These are phyloP conservation scores for Tylopilus felleus DNA, from an alignment of 768 basidiomycete species.

Conservation along the genomic window DNA sequence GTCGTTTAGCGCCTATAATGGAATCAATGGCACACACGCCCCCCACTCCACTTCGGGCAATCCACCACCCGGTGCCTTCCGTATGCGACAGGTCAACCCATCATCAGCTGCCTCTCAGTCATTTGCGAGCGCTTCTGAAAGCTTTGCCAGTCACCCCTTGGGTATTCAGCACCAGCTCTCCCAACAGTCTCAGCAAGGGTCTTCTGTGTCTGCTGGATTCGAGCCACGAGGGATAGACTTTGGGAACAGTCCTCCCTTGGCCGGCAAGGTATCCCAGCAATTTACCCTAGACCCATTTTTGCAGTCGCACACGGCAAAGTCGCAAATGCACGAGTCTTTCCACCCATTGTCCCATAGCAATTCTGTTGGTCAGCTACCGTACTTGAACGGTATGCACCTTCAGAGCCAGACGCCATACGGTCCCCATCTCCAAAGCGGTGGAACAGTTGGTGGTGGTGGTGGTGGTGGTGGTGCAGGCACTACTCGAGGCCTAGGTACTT, in stretches of 20 bases:
- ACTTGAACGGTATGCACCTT: conserved; percentile 44
- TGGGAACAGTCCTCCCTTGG: conserved; percentile 25
- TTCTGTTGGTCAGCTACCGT: conserved; percentile 33
- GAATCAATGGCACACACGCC: conserved; percentile 23
- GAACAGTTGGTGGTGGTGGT: conserved; percentile 25
- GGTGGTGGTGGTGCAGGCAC: conserved; percentile 17
- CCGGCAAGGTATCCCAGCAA: conserved; percentile 28
- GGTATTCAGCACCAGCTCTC: conserved; percentile 33
- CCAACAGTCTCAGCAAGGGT: conserved; percentile 34
- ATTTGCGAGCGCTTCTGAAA: conserved; percentile 23
- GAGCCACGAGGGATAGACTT: conserved; percentile 35
- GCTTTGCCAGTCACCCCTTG: conserved; percentile 26
- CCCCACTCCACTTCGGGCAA: conserved; percentile 26
- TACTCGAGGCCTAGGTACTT: conserved; percentile 28
- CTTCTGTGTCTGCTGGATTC: conserved; percentile 22
- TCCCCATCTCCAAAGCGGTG: conserved; percentile 54
- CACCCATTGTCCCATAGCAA: conserved; percentile 32
- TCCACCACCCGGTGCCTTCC: conserved; percentile 33
- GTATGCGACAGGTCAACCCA: conserved; percentile 34
- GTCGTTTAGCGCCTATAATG: conserved; percentile 34
- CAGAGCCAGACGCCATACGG: conserved; percentile 78
- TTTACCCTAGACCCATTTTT: conserved; percentile 34
- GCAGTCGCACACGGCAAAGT: conserved; percentile 27
- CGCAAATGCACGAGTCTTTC: conserved; percentile 34
- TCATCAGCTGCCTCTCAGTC: conserved; percentile 28